phyloP scores from a whole-genome alignment of 73 alveolate genomes.

The Stentor coeruleus region DNA sequence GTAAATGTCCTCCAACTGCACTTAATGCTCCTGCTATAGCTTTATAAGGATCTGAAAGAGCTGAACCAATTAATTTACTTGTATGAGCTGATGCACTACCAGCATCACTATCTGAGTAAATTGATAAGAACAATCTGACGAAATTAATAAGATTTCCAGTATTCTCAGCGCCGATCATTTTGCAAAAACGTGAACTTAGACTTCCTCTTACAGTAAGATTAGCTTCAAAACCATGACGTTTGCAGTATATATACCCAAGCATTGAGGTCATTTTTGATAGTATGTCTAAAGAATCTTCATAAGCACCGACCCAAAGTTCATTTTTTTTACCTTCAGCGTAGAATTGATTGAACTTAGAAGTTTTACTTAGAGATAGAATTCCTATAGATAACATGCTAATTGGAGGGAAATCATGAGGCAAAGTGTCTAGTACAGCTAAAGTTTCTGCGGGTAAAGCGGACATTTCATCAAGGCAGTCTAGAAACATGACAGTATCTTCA shows the following conservation, averaged over 20 bases:
- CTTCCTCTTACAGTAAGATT: neutral
- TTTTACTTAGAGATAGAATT: neutral
- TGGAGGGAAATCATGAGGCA: slow-evolving; percentile 24
- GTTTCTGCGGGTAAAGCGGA: slow-evolving; percentile 5
- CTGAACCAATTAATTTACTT: neutral
- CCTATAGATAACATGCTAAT: neutral
- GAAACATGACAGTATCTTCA: neutral
- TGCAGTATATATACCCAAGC: slow-evolving; percentile 12
- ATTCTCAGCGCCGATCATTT: neutral
- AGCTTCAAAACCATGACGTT: neutral
- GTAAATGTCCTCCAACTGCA: slow-evolving; percentile 20
- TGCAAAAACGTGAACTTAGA: neutral
- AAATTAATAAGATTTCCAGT: neutral
- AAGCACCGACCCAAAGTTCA: neutral
- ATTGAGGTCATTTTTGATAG: neutral
- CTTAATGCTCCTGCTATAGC: neutral
- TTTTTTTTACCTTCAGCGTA: neutral
- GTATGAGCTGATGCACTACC: slow-evolving; percentile 15
- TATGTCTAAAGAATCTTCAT: slow-evolving; percentile 8
- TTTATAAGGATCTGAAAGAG: slow-evolving; percentile 16
- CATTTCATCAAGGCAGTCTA: neutral
- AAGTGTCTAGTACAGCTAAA: neutral
- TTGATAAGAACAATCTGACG: neutral
- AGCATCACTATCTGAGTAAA: slow-evolving; percentile 10
- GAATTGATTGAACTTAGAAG: neutral